These are phyloP conservation scores for Rutstroemia sydowiana DNA, from an alignment of 2,329 filamentous ascomycete species.

Conservation along the genomic window DNA sequence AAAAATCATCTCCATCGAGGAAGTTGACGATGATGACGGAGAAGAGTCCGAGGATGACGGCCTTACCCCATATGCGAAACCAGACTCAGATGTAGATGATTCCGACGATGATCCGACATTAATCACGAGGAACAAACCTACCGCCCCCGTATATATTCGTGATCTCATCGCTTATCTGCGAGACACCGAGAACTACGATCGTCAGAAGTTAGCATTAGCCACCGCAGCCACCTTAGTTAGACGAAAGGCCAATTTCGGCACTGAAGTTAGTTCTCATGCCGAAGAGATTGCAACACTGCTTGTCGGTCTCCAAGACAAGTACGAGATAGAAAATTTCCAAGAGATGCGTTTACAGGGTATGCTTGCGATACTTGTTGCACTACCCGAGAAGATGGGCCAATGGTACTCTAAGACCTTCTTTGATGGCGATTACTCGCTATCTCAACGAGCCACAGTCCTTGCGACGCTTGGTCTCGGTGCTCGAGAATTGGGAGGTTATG, in stretches of 20 bases:
- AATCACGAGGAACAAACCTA: slow-evolving; percentile 73
- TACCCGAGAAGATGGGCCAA: slow-evolving; percentile 69
- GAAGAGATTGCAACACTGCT: slow-evolving; percentile 73
- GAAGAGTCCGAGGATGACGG: slow-evolving; percentile 38
- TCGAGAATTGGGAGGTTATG: slow-evolving; percentile 74
- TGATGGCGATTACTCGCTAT: slow-evolving; percentile 82
- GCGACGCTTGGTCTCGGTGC: slow-evolving; percentile 75
- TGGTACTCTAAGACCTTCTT: slow-evolving; percentile 86
- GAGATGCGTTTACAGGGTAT: slow-evolving; percentile 71
- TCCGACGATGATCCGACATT: slow-evolving; percentile 89
- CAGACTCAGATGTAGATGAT: slow-evolving; percentile 81
- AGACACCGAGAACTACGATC: slow-evolving; percentile 77
- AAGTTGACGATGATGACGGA: slow-evolving; percentile 52
- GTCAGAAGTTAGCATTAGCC: slow-evolving; percentile 69
- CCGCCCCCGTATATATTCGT: slow-evolving; percentile 82
- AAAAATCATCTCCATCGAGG: slow-evolving; percentile 51
- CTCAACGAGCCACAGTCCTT: slow-evolving; percentile 75
- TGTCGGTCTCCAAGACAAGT: slow-evolving; percentile 77
- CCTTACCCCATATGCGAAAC: slow-evolving; percentile 72
- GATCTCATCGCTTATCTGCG: slow-evolving; percentile 74
- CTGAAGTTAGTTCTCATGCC: slow-evolving; percentile 76
- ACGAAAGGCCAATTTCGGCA: slow-evolving; percentile 80
- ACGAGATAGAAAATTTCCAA: slow-evolving; percentile 71
- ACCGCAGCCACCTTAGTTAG: slow-evolving; percentile 76
- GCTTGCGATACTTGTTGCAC: slow-evolving; percentile 70